Evolutionary conservation across 768 basidiomycete species (phyloP).

Genomic region (Hortiboletus campestris): DNA sequence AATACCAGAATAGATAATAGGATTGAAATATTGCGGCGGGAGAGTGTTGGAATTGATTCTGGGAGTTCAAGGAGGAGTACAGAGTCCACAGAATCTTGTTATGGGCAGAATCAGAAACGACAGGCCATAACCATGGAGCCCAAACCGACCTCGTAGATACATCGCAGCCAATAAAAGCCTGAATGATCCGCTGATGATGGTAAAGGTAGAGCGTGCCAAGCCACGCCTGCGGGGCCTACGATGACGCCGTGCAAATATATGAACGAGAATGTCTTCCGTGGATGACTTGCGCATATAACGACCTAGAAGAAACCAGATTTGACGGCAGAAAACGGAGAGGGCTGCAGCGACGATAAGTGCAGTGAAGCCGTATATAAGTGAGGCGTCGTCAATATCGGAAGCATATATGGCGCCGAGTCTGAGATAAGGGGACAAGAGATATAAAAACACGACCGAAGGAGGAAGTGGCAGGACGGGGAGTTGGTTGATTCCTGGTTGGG

Average conservation of each 20-base stretch:
- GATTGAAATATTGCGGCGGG: constrained; percentile 42
- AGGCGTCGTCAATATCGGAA: constrained; percentile 41
- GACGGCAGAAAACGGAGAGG: constrained; percentile 58
- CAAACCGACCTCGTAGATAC: constrained; percentile 63
- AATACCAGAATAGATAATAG: constrained; percentile 42
- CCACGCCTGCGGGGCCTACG: constrained; percentile 49
- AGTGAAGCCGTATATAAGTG: constrained; percentile 50
- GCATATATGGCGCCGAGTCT: constrained; percentile 69
- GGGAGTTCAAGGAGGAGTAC: constrained; percentile 49
- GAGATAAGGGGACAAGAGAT: constrained; percentile 66
- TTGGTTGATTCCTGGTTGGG: constrained; percentile 6
- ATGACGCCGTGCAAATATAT: constrained; percentile 55
- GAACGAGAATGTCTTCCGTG: constrained; percentile 62
- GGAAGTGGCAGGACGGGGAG: constrained; percentile 46
- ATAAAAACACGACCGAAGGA: constrained; percentile 59
- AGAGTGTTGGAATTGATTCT: constrained; percentile 28
- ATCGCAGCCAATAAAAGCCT: constrained; percentile 54
- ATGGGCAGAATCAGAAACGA: constrained; percentile 8
- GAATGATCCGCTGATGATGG: constrained; percentile 43
- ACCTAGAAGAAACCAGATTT: constrained; percentile 77
- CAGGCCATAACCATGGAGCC: neutral
- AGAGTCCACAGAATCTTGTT: constrained; percentile 53
- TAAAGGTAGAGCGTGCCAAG: constrained; percentile 44
- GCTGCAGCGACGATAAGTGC: constrained; percentile 52
- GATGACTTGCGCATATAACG: constrained; percentile 65